Percentiles rank a stretch among this genome's conserved stretches.
Conservation (phyloP, 2,329 filamentous ascomycete species). For the Chaetomium sp. region DNA sequence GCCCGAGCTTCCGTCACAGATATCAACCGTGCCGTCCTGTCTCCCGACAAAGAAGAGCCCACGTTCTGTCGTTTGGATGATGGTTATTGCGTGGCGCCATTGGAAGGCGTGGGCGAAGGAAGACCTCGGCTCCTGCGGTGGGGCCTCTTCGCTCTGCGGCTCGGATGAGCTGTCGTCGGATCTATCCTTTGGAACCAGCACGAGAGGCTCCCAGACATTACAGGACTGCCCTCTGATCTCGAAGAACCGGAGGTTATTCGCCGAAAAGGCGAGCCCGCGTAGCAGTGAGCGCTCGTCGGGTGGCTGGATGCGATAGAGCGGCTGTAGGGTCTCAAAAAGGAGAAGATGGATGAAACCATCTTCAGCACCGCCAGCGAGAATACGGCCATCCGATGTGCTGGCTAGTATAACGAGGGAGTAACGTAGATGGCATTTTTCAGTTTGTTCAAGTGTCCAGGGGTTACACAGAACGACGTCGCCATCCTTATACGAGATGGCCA, state of each 20-base stretch:
- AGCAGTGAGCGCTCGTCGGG: background rate
- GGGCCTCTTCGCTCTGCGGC: background rate
- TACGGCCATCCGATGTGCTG: conserved; percentile 32
- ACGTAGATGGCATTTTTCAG: background rate
- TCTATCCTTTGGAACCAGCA: background rate
- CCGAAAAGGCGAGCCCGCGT: conserved; percentile 12
- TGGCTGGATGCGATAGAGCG: background rate
- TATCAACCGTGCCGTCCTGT: background rate
- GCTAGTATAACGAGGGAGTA: conserved; percentile 1
- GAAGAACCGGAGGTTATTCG: conserved; percentile 24
- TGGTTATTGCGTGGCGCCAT: background rate
- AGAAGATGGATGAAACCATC: conserved; percentile 32
- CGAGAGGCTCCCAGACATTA: conserved; percentile 26
- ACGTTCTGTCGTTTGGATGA: background rate
- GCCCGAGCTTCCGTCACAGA: background rate
- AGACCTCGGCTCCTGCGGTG: background rate
- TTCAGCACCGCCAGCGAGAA: conserved; percentile 29
- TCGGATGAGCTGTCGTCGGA: background rate
- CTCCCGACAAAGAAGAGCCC: background rate
- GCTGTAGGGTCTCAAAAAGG: conserved; percentile 30
- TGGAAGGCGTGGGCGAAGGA: background rate
- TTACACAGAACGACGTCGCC: background rate
- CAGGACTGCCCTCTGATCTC: conserved; percentile 24
- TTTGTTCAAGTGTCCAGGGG: background rate
- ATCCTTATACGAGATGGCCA: background rate